Conservation (phyloP, 1,284 basidiomycete species). For the Entoloma clypeatum region DNA sequence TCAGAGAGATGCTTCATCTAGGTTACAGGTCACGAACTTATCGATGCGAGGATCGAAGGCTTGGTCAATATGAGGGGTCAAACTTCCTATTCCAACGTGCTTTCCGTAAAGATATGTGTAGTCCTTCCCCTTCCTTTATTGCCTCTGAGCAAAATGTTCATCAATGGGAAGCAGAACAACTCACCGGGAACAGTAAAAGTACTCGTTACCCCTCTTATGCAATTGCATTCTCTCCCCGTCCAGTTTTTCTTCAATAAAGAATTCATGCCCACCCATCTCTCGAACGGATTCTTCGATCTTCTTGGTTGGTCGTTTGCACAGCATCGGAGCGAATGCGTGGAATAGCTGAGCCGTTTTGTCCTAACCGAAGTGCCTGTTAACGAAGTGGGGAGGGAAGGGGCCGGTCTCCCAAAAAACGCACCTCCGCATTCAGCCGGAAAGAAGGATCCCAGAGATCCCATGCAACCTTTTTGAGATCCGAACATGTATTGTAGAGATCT, state of each 20-base stretch:
- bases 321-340: slow-evolving; percentile 85
- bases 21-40: slow-evolving; percentile 52
- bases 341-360: slow-evolving; percentile 81
- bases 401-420: slow-evolving; percentile 20
- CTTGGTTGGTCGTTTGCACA: slow-evolving; percentile 81
- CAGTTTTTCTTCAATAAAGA: slow-evolving; percentile 93
- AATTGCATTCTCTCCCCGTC: slow-evolving; percentile 95
- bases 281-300: slow-evolving; percentile 81
- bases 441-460: slow-evolving; percentile 74
- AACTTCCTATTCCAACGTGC: slow-evolving; percentile 72
- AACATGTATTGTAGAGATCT: slow-evolving; percentile 90
- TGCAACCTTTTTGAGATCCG: slow-evolving; percentile 87
- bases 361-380: too few relatives aligned
- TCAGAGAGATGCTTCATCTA: too few relatives aligned
- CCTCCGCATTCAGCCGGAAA: slow-evolving; percentile 60
- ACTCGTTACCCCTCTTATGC: slow-evolving; percentile 85
- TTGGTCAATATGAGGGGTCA: slow-evolving; percentile 79
- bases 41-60: slow-evolving; percentile 74
- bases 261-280: slow-evolving; percentile 69
- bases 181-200: slow-evolving; percentile 87
- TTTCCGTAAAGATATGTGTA: slow-evolving; percentile 92
- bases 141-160: slow-evolving; percentile 1
- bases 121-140: slow-evolving; percentile 85
- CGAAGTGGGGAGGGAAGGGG: too few relatives aligned
- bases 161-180: slow-evolving; percentile 8